Evolutionary conservation across 1,284 basidiomycete genomes (phyloP).

Genomic region (Fomitopsis pinicola): DNA sequence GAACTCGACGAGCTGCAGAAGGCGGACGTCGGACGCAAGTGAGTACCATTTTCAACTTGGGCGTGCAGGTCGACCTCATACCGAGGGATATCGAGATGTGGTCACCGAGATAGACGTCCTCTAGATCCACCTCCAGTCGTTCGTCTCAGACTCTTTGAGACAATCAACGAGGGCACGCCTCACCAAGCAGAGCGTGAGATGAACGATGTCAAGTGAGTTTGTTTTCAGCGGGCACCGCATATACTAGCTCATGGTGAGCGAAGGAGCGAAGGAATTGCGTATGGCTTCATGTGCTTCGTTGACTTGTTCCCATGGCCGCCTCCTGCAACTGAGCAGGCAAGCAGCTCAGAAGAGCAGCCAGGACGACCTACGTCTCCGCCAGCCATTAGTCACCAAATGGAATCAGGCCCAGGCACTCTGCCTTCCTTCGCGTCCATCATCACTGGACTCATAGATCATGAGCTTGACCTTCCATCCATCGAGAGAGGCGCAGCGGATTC

Average conservation of each 20-base stretch:
- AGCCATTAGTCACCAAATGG: background rate
- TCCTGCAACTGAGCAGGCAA: background rate
- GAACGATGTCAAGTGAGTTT: background rate
- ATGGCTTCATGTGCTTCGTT: background rate
- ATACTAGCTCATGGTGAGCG: background rate
- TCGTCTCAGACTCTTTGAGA: background rate
- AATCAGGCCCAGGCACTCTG: too few relatives aligned
- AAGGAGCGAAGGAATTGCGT: background rate
- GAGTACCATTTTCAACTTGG: background rate
- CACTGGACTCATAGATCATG: too few relatives aligned
- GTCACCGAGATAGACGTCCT: background rate
- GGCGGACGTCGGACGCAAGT: slow-evolving; percentile 2
- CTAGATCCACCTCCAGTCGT: background rate
- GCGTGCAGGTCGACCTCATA: background rate
- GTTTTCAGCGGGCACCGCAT: background rate
- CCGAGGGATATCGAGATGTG: background rate
- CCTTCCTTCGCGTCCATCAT: too few relatives aligned
- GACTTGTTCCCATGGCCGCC: background rate
- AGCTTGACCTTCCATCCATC: too few relatives aligned
- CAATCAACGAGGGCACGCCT: background rate
- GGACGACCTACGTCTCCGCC: background rate
- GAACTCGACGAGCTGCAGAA: slow-evolving; percentile 2
- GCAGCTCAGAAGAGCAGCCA: too few relatives aligned
- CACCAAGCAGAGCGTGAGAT: background rate
- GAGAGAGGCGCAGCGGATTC: too few relatives aligned